Conservation (phyloP, 176 grass and related monocot genomes). For the Cocos nucifera region DNA sequence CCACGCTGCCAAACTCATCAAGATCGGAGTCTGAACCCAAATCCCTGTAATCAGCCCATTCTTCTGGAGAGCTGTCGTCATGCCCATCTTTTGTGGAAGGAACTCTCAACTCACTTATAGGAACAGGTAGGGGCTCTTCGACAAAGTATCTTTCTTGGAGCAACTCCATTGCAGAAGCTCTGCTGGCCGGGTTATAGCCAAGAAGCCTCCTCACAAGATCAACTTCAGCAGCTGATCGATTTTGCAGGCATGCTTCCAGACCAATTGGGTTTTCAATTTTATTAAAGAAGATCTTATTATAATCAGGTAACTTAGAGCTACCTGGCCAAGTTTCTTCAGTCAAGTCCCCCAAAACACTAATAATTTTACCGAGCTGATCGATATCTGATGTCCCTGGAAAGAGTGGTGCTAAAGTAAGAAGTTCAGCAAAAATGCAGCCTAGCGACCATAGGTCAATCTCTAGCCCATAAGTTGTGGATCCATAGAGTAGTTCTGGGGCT, state of each 20-base stretch:
- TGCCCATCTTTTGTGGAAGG: slow-evolving; percentile 33
- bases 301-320: slow-evolving; percentile 65
- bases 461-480: slow-evolving; percentile 65
- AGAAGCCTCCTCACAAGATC: slow-evolving; percentile 49
- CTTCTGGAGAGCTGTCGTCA: slow-evolving; percentile 34
- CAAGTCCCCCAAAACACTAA: slow-evolving; percentile 60
- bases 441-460: slow-evolving; percentile 91
- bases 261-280: slow-evolving; percentile 51
- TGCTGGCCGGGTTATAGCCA: slow-evolving; percentile 47
- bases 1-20: slow-evolving; percentile 59
- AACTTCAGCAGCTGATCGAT: slow-evolving; percentile 55
- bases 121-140: slow-evolving; percentile 56
- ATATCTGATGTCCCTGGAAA: slow-evolving; percentile 83
- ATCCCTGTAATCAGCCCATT: slow-evolving; percentile 50
- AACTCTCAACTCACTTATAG: slow-evolving; percentile 43
- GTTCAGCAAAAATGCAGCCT: slow-evolving; percentile 81
- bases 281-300: slow-evolving; percentile 58
- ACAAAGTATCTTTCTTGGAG: slow-evolving; percentile 56
- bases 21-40: slow-evolving; percentile 35
- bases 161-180: slow-evolving; percentile 42
- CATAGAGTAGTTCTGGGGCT: slow-evolving; percentile 85
- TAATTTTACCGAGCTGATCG: slow-evolving; percentile 85
- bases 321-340: slow-evolving; percentile 66
- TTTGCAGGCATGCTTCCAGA: slow-evolving; percentile 55
- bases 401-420: slow-evolving; percentile 50